Conservation (phyloP, 768 basidiomycete genomes). For the Tylopilus subfusipes region DNA sequence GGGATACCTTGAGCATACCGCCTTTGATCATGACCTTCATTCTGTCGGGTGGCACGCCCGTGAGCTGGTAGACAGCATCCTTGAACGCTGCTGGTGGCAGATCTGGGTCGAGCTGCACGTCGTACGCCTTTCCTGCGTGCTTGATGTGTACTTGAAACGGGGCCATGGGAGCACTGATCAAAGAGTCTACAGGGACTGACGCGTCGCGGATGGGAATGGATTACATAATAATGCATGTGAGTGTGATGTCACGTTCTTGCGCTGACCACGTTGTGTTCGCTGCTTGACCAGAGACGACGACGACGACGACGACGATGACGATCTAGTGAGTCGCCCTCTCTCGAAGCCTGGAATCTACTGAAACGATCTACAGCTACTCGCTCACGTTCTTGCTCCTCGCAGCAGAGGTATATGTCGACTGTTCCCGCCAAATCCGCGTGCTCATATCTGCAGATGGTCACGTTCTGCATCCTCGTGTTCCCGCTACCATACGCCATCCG, state of each 20-base stretch:
- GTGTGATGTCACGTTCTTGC: conserved; percentile 27
- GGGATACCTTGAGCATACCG: conserved; percentile 75
- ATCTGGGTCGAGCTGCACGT: conserved; percentile 70
- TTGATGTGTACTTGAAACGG: conserved; percentile 79
- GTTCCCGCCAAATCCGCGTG: neutral
- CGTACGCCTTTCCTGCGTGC: conserved; percentile 79
- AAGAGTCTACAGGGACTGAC: conserved; percentile 8
- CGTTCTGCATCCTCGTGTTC: conserved; percentile 79
- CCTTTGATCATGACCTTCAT: conserved; percentile 99
- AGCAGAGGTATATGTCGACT: conserved; percentile 53
- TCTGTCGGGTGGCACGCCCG: conserved; percentile 83
- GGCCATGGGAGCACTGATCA: conserved; percentile 45
- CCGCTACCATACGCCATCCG: conserved; percentile 78
- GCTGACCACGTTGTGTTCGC: conserved; percentile 17
- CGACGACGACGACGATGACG: conserved; percentile 48
- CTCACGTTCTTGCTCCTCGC: conserved; percentile 80
- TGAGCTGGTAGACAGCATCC: conserved; percentile 71
- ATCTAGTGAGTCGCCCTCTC: conserved; percentile 37
- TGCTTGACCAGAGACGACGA: conserved; percentile 17
- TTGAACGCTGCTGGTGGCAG: conserved; percentile 74
- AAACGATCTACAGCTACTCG: conserved; percentile 50
- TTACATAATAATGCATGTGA: conserved; percentile 25
- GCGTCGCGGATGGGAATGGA: conserved; percentile 30
- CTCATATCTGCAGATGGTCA: conserved; percentile 53
- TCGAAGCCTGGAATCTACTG: neutral